Evolutionary conservation across 1,139 yeast genomes (phyloP).

Genomic region (Yamadazyma songkhlaensis): DNA sequence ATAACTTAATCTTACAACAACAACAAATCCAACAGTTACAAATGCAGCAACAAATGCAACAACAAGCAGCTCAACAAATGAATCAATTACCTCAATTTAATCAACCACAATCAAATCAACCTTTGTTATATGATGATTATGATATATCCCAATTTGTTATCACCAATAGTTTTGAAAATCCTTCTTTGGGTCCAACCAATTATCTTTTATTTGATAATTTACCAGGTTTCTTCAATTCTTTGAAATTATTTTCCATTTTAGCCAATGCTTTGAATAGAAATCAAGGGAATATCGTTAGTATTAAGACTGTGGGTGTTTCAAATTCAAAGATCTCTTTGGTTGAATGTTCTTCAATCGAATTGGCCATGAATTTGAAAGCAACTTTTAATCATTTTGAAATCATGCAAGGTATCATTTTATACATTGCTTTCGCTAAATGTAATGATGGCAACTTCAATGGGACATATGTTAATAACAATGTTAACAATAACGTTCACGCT

Average conservation of each 20-base stretch:
- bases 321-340: conserved; percentile 56
- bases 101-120: conserved; percentile 19
- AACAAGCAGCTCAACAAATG: conserved; percentile 7
- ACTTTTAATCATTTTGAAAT: conserved; percentile 79
- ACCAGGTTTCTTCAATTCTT: conserved; percentile 47
- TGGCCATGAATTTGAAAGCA: conserved; percentile 76
- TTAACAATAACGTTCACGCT: neutral
- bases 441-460: conserved; percentile 18
- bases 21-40: conserved; percentile 3
- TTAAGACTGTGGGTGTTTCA: conserved; percentile 51
- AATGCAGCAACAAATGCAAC: conserved; percentile 11
- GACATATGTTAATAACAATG: conserved; percentile 1
- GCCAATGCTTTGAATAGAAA: conserved; percentile 25
- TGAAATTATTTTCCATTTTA: conserved; percentile 34
- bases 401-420: conserved; percentile 65
- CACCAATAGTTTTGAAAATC: conserved; percentile 66
- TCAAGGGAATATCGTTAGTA: conserved; percentile 30
- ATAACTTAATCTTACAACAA: conserved; percentile 9
- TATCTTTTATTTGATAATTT: conserved; percentile 75
- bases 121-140: conserved; percentile 51
- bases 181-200: conserved; percentile 72
- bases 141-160: conserved; percentile 41
- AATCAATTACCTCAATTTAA: conserved; percentile 9
- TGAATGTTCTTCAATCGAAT: conserved; percentile 67
- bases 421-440: conserved; percentile 67